Conservation (phyloP, 2,329 filamentous ascomycete genomes). For the Calonectria pseudoreteaudii region DNA sequence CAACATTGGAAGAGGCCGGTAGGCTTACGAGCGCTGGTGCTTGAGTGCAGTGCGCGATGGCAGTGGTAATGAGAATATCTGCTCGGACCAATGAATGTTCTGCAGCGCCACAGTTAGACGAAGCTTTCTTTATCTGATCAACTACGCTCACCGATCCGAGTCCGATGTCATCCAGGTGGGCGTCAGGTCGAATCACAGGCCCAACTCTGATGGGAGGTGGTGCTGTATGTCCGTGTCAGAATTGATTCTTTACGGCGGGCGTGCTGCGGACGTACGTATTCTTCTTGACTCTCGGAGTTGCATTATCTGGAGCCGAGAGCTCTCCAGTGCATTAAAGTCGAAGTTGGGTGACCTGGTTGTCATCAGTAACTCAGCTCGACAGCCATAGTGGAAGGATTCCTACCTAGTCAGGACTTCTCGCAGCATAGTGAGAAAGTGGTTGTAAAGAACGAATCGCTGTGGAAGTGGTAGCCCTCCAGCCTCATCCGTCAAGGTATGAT, state of each 20-base stretch:
- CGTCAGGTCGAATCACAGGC: slow-evolving; percentile 48
- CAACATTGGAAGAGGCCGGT: neutral
- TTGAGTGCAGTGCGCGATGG: slow-evolving; percentile 63
- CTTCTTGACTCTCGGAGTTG: slow-evolving; percentile 64
- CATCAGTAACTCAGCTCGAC: slow-evolving; percentile 18
- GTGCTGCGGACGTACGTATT: slow-evolving; percentile 56
- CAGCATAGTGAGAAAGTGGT: slow-evolving; percentile 63
- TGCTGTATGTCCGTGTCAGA: slow-evolving; percentile 39
- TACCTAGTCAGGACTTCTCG: slow-evolving; percentile 65
- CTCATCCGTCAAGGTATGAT: slow-evolving; percentile 65
- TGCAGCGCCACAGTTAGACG: slow-evolving; percentile 40
- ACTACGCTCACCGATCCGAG: slow-evolving; percentile 29
- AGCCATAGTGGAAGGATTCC: slow-evolving; percentile 20
- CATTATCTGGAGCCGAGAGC: slow-evolving; percentile 60
- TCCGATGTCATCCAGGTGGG: slow-evolving; percentile 43
- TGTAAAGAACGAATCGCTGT: slow-evolving; percentile 67
- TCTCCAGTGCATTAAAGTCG: slow-evolving; percentile 66
- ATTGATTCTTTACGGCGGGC: slow-evolving; percentile 11
- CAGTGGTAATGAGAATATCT: slow-evolving; percentile 68
- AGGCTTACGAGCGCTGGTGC: slow-evolving; percentile 49
- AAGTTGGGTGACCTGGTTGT: slow-evolving; percentile 59
- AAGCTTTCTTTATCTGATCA: neutral
- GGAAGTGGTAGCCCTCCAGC: slow-evolving; percentile 62
- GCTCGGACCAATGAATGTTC: slow-evolving; percentile 70
- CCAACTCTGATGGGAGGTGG: slow-evolving; percentile 51